Evolutionary conservation across 257 asterid genomes (phyloP), one percentile per base, ranked within the genome.

Genomic region (Przewalskia tangutica): DNA sequence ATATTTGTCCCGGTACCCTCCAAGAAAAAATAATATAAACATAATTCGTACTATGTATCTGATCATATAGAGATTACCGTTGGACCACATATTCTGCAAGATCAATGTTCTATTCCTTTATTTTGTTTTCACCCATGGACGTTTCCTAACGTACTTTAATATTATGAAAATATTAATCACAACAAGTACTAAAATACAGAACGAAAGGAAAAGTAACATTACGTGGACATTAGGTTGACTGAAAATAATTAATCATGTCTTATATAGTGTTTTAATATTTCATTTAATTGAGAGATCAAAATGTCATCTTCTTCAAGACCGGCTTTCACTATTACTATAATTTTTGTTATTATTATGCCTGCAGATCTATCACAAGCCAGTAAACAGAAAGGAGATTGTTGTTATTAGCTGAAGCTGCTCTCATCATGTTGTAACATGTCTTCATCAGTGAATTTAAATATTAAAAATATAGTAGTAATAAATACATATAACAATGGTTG

Each of bases 41-140:
- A 59, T 13, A 27, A 27, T 7, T 58, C 27, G 20, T 8, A 66
- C 64, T 44, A 23, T 34, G 20, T 55, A 40, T 76, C 77, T 7
- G 62, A 81, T 50, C 55, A 46, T 32, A 16, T 83, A 73, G 67
- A 84, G 85, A 84, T 77, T 83, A 56, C 77, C 70, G 83, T 58
- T 77, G 90, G 90, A 85, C 80, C 87, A 75, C 85, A 81, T 81
- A 87, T 90, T 86, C 89, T 81, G 59, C 27, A 7, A n/a, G 38
- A 48, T 23, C 73, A 68, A 78, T 82, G 84, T 81, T 89, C 85
- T 82, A 62, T 81, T 83, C 84, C 38, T 77, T 81, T 27, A 17
- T 23, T 62, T 58, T 88, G 78, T 44, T 76, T 73, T 80, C n/a
- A 38, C 8, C 27, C 17, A 7, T 12, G 81, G 80, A 9, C 77